Evolutionary conservation across 2,329 filamentous ascomycete species (phyloP).

Genomic region (Hymenoscyphus fraxineus): DNA sequence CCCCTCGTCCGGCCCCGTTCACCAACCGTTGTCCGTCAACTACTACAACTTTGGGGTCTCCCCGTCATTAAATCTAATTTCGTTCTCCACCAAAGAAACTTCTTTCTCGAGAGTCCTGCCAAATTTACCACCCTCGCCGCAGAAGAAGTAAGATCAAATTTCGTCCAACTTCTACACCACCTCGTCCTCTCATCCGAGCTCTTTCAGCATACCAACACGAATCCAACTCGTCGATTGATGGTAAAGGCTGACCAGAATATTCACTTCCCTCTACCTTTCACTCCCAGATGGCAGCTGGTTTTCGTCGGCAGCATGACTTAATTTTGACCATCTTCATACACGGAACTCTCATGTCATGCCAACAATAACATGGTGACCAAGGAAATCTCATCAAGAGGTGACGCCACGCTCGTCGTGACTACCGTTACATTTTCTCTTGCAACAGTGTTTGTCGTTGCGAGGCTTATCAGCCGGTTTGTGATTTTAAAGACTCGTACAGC

Average conservation of each 20-base stretch:
- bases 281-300: constrained; percentile 15
- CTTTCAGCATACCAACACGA: no score
- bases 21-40: neutral
- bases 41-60: neutral
- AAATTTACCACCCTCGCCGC: no score
- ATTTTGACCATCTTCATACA: neutral
- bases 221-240: neutral
- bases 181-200: no score
- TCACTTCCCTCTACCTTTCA: neutral
- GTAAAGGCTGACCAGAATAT: neutral
- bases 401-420: constrained; percentile 63
- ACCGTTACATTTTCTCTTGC: constrained; percentile 64
- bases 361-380: neutral
- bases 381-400: neutral
- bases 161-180: no score
- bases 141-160: no score
- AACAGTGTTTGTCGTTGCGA: constrained; percentile 69
- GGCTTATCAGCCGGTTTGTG: constrained; percentile 67
- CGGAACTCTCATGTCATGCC: neutral
- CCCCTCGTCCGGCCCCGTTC: neutral
- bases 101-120: no score
- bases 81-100: no score
- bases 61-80: neutral
- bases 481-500: constrained; percentile 68
- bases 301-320: constrained; percentile 18